Conservation (phyloP, 1,284 basidiomycete genomes). For the Laetiporus sulphureus region DNA sequence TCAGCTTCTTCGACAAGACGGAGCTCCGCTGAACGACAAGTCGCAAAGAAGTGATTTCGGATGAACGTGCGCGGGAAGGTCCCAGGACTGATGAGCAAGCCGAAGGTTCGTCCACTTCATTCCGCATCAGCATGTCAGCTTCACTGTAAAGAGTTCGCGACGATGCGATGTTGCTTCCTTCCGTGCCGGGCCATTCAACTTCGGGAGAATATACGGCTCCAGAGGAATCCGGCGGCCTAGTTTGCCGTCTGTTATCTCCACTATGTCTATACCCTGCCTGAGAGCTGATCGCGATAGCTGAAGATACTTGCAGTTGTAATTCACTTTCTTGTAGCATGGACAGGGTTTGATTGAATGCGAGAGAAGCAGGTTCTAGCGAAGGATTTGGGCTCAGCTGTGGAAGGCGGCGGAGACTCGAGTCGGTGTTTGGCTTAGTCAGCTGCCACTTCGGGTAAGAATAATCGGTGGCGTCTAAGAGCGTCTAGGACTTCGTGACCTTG, state of each 20-base stretch:
- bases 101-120: neutral
- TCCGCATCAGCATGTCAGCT: neutral
- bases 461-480: no score
- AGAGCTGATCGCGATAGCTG: neutral
- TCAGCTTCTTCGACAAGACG: conserved; percentile 43
- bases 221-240: conserved; percentile 5
- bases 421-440: no score
- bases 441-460: no score
- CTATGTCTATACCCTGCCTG: neutral
- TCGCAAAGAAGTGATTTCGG: conserved; percentile 34
- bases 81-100: no score
- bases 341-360: no score
- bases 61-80: conserved; percentile 9
- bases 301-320: no score
- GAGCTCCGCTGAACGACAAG: conserved; percentile 47
- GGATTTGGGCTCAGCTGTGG: no score
- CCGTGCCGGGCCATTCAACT: conserved; percentile 48
- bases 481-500: no score
- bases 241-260: no score
- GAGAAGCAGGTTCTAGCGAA: no score
- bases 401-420: no score
- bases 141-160: neutral
- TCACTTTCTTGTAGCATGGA: no score
- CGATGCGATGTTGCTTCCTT: neutral
- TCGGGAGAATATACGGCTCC: conserved; percentile 38